A percentile compares a stretch with the other conserved stretches of the same genome.
These are phyloP conservation scores for Clonostachys rosea DNA, from an alignment of 2,329 filamentous ascomycete genomes.

Conservation along the genomic window DNA sequence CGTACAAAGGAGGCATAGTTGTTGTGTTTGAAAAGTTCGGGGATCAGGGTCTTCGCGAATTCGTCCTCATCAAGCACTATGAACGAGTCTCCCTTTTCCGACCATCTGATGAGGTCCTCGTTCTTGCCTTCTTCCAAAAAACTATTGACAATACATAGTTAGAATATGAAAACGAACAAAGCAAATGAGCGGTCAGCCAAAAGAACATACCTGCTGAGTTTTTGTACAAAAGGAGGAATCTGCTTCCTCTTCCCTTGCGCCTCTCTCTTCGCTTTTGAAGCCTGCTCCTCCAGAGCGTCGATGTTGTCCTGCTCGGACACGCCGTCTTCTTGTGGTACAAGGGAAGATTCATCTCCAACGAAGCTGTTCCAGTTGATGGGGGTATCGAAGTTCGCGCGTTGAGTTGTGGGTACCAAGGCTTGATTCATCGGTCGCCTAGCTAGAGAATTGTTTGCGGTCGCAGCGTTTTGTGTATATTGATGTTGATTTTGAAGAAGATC, in stretches of 20 bases:
- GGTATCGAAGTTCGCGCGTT: conserved; percentile 28
- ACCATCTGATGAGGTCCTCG: conserved; percentile 94
- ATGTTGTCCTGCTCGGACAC: conserved; percentile 61
- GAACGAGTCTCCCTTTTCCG: conserved; percentile 92
- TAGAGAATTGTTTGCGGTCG: conserved; percentile 41
- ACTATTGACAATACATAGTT: conserved; percentile 36
- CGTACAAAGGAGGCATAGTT: conserved; percentile 96
- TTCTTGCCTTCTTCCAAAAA: conserved; percentile 93
- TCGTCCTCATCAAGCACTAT: conserved; percentile 96
- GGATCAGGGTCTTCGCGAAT: conserved; percentile 94
- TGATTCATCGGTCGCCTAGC: conserved; percentile 47
- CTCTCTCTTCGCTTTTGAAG: conserved; percentile 78
- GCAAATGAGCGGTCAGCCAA: not conserved
- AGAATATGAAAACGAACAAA: not conserved
- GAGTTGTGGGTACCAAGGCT: conserved; percentile 38
- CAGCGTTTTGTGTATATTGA: conserved; percentile 20
- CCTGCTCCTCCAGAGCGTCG: conserved; percentile 74
- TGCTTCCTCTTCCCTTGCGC: conserved; percentile 88
- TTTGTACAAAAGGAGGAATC: conserved; percentile 96
- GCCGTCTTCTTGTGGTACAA: conserved; percentile 27
- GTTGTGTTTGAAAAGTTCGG: conserved; percentile 98
- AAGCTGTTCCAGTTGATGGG: conserved; percentile 4
- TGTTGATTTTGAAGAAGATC: conserved; percentile 29
- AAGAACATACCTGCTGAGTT: conserved; percentile 79
- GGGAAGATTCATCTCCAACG: conserved; percentile 14